Conservation (phyloP, 495 filamentous ascomycete genomes). For the Filosporella fistucella region DNA sequence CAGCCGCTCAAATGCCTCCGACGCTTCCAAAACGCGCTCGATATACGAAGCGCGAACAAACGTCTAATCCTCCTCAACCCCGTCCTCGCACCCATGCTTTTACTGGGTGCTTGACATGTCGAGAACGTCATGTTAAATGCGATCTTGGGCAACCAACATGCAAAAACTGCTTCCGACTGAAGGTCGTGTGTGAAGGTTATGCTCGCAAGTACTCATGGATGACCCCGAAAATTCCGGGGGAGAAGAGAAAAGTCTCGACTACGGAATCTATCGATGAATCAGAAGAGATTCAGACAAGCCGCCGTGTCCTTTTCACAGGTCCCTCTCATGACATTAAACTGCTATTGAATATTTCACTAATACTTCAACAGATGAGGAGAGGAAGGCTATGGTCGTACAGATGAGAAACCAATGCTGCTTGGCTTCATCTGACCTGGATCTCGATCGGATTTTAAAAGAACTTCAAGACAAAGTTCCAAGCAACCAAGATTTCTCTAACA, state of each 20-base stretch:
- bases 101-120: background rate
- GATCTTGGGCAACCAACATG: background rate
- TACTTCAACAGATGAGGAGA: background rate
- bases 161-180: background rate
- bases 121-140: background rate
- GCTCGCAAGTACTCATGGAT: slow-evolving; percentile 3
- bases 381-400: background rate
- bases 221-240: background rate
- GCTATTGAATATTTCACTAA: background rate
- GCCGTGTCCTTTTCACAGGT: slow-evolving; percentile 1
- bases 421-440: background rate
- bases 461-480: background rate
- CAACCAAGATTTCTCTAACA: background rate
- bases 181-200: background rate
- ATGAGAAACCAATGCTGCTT: background rate
- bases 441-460: background rate
- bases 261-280: background rate
- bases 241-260: background rate
- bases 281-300: background rate
- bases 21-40: background rate
- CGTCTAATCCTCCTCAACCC: background rate
- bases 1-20: slow-evolving; percentile 1
- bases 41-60: background rate
- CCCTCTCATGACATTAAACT: background rate
- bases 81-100: background rate